Evolutionary conservation across 208 protist species (phyloP).

Genomic region (Crithidia acanthocephali): DNA sequence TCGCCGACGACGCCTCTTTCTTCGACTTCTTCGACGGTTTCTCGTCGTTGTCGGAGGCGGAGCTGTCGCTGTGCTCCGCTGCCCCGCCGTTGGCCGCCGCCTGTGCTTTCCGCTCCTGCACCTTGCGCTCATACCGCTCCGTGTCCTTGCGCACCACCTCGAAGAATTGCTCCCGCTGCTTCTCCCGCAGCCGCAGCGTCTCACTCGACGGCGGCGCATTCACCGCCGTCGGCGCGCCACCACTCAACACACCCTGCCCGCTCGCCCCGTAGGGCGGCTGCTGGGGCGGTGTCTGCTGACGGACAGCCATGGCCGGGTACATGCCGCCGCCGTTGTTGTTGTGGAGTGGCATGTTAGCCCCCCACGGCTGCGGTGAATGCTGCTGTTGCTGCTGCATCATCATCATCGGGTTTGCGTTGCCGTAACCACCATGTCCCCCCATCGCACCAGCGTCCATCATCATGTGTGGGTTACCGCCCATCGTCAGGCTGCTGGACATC

Average conservation of each 20-base stretch:
- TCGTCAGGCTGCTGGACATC: slow-evolving; percentile 3
- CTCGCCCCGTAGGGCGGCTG: slow-evolving; percentile 17
- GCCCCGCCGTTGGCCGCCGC: slow-evolving; percentile 28
- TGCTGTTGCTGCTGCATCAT: not conserved
- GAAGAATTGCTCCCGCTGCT: slow-evolving; percentile 84
- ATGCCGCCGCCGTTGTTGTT: not conserved
- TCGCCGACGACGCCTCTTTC: slow-evolving; percentile 4
- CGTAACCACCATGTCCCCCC: not conserved
- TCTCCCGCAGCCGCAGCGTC: slow-evolving; percentile 74
- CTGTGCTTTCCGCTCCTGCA: slow-evolving; percentile 45
- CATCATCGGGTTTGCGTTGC: slow-evolving; percentile 14
- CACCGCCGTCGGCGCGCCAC: not conserved
- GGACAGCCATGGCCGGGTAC: not conserved
- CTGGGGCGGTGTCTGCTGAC: not conserved
- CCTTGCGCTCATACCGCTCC: slow-evolving; percentile 77
- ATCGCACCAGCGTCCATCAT: not conserved
- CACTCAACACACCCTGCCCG: slow-evolving; percentile 2
- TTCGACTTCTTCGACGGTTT: slow-evolving; percentile 27
- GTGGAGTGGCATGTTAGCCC: slow-evolving; percentile 1
- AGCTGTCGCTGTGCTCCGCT: slow-evolving; percentile 29
- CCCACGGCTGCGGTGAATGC: slow-evolving; percentile 15
- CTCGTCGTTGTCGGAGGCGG: slow-evolving; percentile 31
- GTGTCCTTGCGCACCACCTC: slow-evolving; percentile 76
- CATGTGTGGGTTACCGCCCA: slow-evolving; percentile 4
- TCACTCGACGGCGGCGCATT: slow-evolving; percentile 71